Evolutionary conservation across 768 basidiomycete species (phyloP).

Genomic region (Hysterangium stoloniferum): DNA sequence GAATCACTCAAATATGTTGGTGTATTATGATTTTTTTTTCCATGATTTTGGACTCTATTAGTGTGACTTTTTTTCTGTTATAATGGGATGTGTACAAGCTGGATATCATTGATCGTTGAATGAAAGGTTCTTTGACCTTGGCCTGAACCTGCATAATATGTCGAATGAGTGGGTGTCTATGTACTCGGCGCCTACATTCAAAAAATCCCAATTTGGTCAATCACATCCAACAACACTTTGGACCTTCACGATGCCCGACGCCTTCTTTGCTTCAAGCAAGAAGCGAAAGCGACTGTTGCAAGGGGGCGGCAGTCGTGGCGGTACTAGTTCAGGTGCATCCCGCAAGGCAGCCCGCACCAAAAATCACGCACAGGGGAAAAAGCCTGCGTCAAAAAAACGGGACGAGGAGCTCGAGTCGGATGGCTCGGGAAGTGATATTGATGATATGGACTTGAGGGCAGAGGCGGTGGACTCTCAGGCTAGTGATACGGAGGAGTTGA

Average conservation of each 20-base stretch:
- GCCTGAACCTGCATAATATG: too few relatives aligned
- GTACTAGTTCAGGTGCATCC: conserved; percentile 17
- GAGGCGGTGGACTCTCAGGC: conserved; percentile 46
- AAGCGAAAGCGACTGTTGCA: conserved; percentile 49
- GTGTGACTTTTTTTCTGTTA: neutral
- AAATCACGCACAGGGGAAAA: conserved; percentile 24
- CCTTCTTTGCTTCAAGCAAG: conserved; percentile 67
- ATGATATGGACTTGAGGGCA: conserved; percentile 66
- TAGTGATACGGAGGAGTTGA: conserved; percentile 74
- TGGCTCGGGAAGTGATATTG: conserved; percentile 51
- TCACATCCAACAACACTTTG: too few relatives aligned
- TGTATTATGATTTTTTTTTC: neutral
- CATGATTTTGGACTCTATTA: too few relatives aligned
- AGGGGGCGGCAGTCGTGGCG: neutral
- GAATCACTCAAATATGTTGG: neutral
- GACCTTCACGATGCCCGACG: conserved; percentile 85
- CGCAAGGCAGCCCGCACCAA: conserved; percentile 22
- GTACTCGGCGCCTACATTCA: too few relatives aligned
- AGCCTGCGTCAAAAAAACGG: conserved; percentile 15
- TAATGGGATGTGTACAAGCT: too few relatives aligned
- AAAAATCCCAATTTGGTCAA: too few relatives aligned
- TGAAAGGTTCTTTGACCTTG: neutral
- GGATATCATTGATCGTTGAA: neutral
- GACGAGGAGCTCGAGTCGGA: conserved; percentile 69
- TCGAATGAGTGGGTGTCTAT: too few relatives aligned